Base-by-base conservation (phyloP, 228 moss, liverwort and hornwort genomes). In the Sphagnum fallax region DNA sequence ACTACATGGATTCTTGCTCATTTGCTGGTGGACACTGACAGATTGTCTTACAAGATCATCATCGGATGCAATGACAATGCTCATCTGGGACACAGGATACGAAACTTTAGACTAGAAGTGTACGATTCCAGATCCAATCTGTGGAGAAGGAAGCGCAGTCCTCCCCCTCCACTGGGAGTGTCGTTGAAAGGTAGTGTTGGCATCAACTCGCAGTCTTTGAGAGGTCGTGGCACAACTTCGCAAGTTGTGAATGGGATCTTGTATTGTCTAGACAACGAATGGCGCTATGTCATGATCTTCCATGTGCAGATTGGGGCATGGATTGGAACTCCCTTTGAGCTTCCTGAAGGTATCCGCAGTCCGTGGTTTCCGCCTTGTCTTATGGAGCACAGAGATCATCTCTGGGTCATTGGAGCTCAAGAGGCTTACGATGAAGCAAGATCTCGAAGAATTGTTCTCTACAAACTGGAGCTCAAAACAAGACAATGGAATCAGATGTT, bases 321-420 rank as follows among this genome's bases (percentile, higher is more conserved):
- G 81, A 67, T 76, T 52, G 70, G 74, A 49, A 70, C 78, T 48
- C 81, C 76, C 13, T 63, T 85, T 62, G 69, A 15, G 16, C 85
- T 85, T 60, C 81, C 85, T 10, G 74, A 62, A 50, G 71, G 81
- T 62, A 81, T 79, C 57, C 85, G 81, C 52, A 81, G 81, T 70
- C 81, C 76, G 6, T 85, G 85, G 85, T 85, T 85, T 51, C 79
- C 85, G 53, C 79, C 85, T 2, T 81, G 85, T 74, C 81, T 85
- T 58, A 71, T 85, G 32, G 67, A 81, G 72, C 81, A 85, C 61
- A 75, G 76, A 67, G 81, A 81, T n/a, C 71, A 74, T 32, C 74
- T 85, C 67, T 79, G 81, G 61, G 58, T 85, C 48, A 76, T 85
- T 0, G 81, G 85, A 0, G 79, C 81, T 55, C 81, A 81, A 68